Percentiles rank a stretch among this genome's conserved stretches.
Conservation (phyloP, 2,329 filamentous ascomycete species). For the Nigrograna mackinnonii region DNA sequence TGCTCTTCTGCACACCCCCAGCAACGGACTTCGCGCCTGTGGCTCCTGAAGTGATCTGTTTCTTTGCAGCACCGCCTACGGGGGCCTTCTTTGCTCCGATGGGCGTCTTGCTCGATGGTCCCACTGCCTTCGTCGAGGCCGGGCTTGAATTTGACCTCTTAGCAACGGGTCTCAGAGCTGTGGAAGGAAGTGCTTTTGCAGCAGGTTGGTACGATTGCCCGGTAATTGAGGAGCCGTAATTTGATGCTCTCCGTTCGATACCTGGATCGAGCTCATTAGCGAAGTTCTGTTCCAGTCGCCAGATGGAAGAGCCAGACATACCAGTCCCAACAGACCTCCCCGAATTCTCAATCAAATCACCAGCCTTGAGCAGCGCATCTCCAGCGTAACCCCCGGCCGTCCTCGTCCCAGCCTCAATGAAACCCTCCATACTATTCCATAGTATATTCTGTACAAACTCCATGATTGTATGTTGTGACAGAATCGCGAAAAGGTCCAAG, state of each 20-base stretch:
- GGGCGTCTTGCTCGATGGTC: slow-evolving; percentile 17
- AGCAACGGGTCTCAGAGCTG: slow-evolving; percentile 30
- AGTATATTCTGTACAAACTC: slow-evolving; percentile 41
- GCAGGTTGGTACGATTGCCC: slow-evolving; percentile 31
- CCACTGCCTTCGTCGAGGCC: slow-evolving; percentile 18
- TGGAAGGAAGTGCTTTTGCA: slow-evolving; percentile 29
- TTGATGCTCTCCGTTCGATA: slow-evolving; percentile 33
- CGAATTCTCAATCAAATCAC: slow-evolving; percentile 38
- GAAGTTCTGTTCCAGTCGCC: too few species aligned
- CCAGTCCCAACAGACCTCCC: slow-evolving; percentile 35
- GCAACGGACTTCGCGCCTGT: slow-evolving; percentile 7
- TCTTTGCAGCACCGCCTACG: slow-evolving; percentile 18
- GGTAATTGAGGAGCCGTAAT: slow-evolving; percentile 30
- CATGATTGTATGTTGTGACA: neutral
- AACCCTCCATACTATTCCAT: slow-evolving; percentile 41
- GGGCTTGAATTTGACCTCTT: slow-evolving; percentile 38
- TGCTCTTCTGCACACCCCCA: slow-evolving; percentile 3
- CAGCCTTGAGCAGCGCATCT: slow-evolving; percentile 41
- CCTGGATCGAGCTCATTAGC: slow-evolving; percentile 15
- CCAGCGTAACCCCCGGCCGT: slow-evolving; percentile 42
- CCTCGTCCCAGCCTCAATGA: slow-evolving; percentile 39
- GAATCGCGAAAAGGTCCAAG: too few species aligned
- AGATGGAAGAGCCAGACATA: slow-evolving; percentile 14
- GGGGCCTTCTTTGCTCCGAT: slow-evolving; percentile 34
- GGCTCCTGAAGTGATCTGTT: slow-evolving; percentile 18